Percentiles rank a stretch among this genome's conserved stretches.
Evolutionary conservation across 164 flowering plant genomes (phyloP).

Genomic region (Malania oleifera): DNA sequence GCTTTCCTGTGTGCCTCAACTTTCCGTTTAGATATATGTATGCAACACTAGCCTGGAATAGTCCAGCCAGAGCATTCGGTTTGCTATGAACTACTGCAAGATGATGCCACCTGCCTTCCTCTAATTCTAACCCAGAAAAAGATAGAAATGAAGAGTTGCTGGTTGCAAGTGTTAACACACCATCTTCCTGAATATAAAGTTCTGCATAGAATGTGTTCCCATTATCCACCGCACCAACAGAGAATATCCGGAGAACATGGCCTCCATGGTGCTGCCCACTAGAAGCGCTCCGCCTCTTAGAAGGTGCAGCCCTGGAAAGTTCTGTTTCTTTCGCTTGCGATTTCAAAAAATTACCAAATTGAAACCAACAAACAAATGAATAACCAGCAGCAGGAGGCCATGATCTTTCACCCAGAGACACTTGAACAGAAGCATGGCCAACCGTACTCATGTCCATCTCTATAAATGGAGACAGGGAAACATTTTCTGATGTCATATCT

Average conservation of each 20-base stretch:
- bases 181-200: conserved; percentile 90
- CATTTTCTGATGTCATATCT: conserved; percentile 65
- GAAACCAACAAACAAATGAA: conserved; percentile 99
- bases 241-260: conserved; percentile 65
- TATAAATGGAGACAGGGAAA: conserved; percentile 86
- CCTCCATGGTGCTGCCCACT: conserved; percentile 33
- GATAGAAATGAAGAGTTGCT: conserved; percentile 80
- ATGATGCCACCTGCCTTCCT: conserved; percentile 97
- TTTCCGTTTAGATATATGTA: conserved; percentile 90
- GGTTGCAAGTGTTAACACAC: conserved; percentile 83
- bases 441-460: conserved; percentile 92
- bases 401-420: conserved; percentile 92
- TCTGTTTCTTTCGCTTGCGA: conserved; percentile 55
- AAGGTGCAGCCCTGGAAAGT: conserved; percentile 35
- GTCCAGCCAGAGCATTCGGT: conserved; percentile 99
- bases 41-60: conserved; percentile 96
- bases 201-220: conserved; percentile 74
- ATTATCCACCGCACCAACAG: conserved; percentile 76
- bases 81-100: conserved; percentile 98
- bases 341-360: conserved; percentile 64
- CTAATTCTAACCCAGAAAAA: conserved; percentile 80
- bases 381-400: conserved; percentile 99
- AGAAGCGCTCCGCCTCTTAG: conserved; percentile 34
- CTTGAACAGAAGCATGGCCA: conserved; percentile 94
- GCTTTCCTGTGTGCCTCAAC: conserved; percentile 89